phyloP scores from a whole-genome alignment of 1,284 basidiomycete species.

The Caloboletus firmus region DNA sequence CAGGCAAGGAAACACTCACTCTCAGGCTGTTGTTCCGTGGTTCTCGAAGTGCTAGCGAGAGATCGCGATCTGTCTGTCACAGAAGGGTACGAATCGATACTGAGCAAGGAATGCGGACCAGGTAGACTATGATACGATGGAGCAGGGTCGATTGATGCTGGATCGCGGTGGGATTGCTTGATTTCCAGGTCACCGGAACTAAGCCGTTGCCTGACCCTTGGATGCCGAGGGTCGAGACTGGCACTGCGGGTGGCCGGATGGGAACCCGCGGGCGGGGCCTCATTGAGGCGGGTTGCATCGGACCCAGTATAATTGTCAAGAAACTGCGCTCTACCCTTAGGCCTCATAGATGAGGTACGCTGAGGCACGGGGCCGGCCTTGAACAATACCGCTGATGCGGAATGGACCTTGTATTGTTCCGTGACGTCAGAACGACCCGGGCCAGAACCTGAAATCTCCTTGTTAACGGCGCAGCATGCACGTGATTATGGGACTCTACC shows the following conservation, averaged over 20 bases:
- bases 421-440: constrained; percentile 76
- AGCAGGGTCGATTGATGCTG: constrained; percentile 6
- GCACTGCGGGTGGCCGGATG: constrained; percentile 6
- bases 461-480: constrained; percentile 16
- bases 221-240: constrained; percentile 16
- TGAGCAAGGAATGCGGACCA: neutral
- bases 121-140: constrained; percentile 17
- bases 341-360: constrained; percentile 8
- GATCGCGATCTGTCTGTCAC: constrained; percentile 11
- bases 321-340: constrained; percentile 14
- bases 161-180: neutral
- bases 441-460: constrained; percentile 61
- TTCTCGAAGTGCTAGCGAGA: constrained; percentile 12
- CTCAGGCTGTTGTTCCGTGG: constrained; percentile 3
- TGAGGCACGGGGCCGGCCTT: constrained; percentile 42
- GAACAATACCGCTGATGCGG: constrained; percentile 75
- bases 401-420: constrained; percentile 80
- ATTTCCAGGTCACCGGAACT: constrained; percentile 4
- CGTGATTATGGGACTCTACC: constrained; percentile 45
- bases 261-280: neutral
- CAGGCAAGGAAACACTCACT: constrained; percentile 9
- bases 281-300: neutral
- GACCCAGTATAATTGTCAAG: neutral
- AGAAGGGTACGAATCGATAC: neutral
- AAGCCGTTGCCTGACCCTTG: constrained; percentile 2